These are phyloP conservation scores for Alternaria angustiovoidea DNA, from an alignment of 2,329 filamentous ascomycete genomes.

Conservation along the genomic window DNA sequence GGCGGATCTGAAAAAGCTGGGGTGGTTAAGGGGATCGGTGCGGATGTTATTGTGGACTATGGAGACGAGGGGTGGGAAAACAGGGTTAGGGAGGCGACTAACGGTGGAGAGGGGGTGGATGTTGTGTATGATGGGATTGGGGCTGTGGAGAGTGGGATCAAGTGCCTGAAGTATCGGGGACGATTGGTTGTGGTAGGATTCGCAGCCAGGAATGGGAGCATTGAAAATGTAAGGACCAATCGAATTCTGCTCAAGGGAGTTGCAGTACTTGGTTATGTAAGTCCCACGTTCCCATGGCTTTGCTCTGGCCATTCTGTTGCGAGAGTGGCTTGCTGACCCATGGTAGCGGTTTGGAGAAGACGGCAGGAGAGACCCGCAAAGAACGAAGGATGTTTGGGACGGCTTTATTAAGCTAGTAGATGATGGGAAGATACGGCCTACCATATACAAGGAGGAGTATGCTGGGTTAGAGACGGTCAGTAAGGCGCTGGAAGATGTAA, in stretches of 20 bases:
- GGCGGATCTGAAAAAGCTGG: conserved; percentile 57
- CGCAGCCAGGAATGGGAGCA: conserved; percentile 61
- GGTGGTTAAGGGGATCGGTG: conserved; percentile 53
- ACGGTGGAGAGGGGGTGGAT: conserved; percentile 61
- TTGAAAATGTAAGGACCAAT: conserved; percentile 54
- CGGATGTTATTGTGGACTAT: conserved; percentile 56
- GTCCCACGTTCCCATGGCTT: background rate
- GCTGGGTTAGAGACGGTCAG: conserved; percentile 60
- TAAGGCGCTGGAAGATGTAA: conserved; percentile 61
- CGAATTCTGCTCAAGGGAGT: conserved; percentile 34
- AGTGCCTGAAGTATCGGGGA: conserved; percentile 63
- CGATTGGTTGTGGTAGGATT: conserved; percentile 67
- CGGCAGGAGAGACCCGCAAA: conserved; percentile 58
- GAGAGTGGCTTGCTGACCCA: conserved; percentile 1
- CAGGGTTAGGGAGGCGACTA: conserved; percentile 59
- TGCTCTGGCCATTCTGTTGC: background rate
- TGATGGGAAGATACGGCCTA: conserved; percentile 58
- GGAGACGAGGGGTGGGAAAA: conserved; percentile 58
- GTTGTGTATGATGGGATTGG: conserved; percentile 67
- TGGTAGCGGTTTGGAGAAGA: conserved; percentile 64
- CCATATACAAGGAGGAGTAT: conserved; percentile 60
- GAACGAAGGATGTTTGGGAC: conserved; percentile 60
- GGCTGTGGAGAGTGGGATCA: conserved; percentile 62
- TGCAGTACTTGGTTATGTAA: conserved; percentile 37
- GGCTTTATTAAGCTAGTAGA: conserved; percentile 60